Percentiles rank a stretch among this genome's conserved stretches.
These are phyloP conservation scores for Quercus dentata DNA, from an alignment of 306 rosid genomes.

Conservation along the genomic window DNA sequence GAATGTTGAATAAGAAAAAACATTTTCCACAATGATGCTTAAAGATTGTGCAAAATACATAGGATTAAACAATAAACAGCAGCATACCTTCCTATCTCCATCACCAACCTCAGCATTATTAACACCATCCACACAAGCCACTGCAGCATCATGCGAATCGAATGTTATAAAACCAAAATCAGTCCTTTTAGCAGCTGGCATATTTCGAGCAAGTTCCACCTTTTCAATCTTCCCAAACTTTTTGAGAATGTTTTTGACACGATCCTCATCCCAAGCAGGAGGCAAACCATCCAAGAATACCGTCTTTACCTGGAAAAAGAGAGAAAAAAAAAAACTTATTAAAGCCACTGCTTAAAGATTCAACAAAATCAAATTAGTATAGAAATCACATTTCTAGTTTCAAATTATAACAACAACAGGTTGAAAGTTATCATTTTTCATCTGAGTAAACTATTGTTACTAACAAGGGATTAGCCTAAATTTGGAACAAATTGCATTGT, in stretches of 20 bases:
- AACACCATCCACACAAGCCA: constrained; percentile 1
- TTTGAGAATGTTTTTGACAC: background rate
- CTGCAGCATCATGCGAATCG: background rate
- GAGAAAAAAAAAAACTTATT: background rate
- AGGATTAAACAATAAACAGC: background rate
- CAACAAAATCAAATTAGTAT: background rate
- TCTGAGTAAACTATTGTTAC: background rate
- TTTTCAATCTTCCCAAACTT: constrained; percentile 6
- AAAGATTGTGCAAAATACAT: background rate
- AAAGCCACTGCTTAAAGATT: background rate
- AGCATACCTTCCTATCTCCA: constrained; percentile 3
- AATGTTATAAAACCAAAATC: constrained; percentile 10
- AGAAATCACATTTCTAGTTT: background rate
- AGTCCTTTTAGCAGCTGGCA: constrained; percentile 7
- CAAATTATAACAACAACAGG: background rate
- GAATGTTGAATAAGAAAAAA: background rate
- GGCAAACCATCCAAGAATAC: constrained; percentile 12
- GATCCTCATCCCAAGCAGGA: constrained; percentile 9
- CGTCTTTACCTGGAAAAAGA: background rate
- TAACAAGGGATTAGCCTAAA: background rate
- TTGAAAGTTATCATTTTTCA: background rate
- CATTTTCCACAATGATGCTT: background rate
- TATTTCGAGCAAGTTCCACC: constrained; percentile 6
- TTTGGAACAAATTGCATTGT: background rate
- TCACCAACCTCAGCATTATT: background rate